Evolutionary conservation across 2,329 filamentous ascomycete species (phyloP).

Genomic region (Rutstroemia sp.): DNA sequence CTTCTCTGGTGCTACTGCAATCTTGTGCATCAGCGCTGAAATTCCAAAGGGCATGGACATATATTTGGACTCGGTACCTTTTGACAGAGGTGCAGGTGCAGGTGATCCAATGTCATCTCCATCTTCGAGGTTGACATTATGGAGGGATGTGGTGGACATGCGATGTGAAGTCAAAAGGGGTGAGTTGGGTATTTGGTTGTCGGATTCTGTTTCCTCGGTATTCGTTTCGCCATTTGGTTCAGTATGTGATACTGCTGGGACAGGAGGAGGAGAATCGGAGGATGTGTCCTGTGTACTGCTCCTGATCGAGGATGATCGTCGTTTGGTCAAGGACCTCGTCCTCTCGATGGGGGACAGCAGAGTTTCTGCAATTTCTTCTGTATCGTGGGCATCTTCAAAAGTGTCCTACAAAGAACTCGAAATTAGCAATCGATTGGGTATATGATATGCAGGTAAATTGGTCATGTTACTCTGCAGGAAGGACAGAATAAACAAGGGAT

Average conservation of each 20-base stretch:
- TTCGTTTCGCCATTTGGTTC: constrained; percentile 27
- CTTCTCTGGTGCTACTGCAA: constrained; percentile 17
- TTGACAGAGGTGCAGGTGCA: constrained; percentile 10
- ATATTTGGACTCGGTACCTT: constrained; percentile 8
- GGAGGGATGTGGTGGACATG: constrained; percentile 49
- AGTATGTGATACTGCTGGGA: constrained; percentile 15
- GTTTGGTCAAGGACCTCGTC: constrained; percentile 33
- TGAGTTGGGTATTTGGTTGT: constrained; percentile 36
- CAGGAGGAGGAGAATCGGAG: constrained; percentile 20
- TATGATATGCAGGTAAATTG: constrained; percentile 8
- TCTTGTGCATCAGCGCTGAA: constrained; percentile 1
- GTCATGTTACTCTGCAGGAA: constrained; percentile 17
- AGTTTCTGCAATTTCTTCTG: constrained; percentile 17
- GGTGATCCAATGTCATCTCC: constrained; percentile 2
- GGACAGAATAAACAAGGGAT: constrained; percentile 1
- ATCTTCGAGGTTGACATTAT: constrained; percentile 55
- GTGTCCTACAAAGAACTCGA: constrained; percentile 46
- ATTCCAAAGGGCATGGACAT: neutral
- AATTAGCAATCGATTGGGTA: constrained; percentile 11
- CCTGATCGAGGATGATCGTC: constrained; percentile 30
- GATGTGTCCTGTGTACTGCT: constrained; percentile 23
- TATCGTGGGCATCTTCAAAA: constrained; percentile 77
- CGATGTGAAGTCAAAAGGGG: constrained; percentile 40
- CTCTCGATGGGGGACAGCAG: constrained; percentile 17
- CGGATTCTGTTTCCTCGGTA: constrained; percentile 21